Evolutionary conservation across 495 filamentous ascomycete genomes (phyloP).

Genomic region (Cairneyella variabilis): DNA sequence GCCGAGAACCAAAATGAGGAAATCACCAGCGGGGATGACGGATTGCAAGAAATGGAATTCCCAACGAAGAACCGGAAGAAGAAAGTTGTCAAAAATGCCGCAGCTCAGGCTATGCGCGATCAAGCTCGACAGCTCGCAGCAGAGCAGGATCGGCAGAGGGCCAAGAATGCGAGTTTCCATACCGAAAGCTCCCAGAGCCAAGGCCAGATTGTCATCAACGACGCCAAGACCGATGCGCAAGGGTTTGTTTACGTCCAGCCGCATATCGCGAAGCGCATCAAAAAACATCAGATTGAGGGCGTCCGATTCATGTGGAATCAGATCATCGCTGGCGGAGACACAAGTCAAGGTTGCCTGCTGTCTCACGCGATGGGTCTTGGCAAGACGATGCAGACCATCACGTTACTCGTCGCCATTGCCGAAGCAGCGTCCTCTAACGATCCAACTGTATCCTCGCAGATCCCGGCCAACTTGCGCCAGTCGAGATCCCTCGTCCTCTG

Average conservation of each 20-base stretch:
- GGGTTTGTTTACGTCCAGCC: conserved; percentile 47
- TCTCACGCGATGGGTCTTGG: conserved; percentile 93
- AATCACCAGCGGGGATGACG: no score
- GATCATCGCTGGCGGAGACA: conserved; percentile 36
- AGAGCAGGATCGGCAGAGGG: conserved; percentile 46
- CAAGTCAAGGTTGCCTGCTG: conserved; percentile 70
- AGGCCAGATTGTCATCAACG: conserved; percentile 60
- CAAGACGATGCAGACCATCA: conserved; percentile 89
- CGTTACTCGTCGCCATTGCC: conserved; percentile 70
- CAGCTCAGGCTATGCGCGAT: conserved; percentile 43
- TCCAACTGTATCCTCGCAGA: conserved; percentile 52
- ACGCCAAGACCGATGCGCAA: conserved; percentile 56
- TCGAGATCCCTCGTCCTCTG: conserved; percentile 71
- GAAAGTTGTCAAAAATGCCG: conserved; percentile 37
- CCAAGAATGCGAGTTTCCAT: conserved; percentile 40
- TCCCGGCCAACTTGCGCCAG: conserved; percentile 57
- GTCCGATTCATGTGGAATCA: conserved; percentile 91
- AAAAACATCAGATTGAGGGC: conserved; percentile 59
- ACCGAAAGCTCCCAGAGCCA: conserved; percentile 34
- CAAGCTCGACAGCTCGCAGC: conserved; percentile 38
- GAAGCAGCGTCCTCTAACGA: conserved; percentile 59
- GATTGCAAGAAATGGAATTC: conserved; percentile 3
- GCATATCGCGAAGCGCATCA: conserved; percentile 44
- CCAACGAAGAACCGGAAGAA: conserved; percentile 44
- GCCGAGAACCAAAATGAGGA: conserved; percentile 6